Evolutionary conservation across 345 rosid species (phyloP).

Genomic region (Ceriops zippeliana): DNA sequence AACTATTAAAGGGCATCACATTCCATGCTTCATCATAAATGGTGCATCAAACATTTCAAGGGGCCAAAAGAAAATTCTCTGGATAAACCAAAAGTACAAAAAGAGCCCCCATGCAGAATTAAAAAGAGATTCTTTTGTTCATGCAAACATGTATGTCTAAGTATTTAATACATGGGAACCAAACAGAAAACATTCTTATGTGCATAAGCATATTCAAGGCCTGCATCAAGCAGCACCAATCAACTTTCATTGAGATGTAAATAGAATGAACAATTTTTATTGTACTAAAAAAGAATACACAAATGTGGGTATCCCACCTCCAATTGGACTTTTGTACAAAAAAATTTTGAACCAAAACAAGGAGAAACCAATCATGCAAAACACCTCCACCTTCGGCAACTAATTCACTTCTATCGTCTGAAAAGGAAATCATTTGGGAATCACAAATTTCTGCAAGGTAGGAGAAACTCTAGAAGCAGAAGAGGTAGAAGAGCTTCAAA

Average conservation of each 20-base stretch:
- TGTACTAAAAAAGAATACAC: background rate
- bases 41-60: too few species aligned
- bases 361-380: constrained; percentile 6
- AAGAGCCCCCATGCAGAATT: background rate
- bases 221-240: too few species aligned
- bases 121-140: background rate
- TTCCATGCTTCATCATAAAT: too few species aligned
- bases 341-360: background rate
- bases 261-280: background rate
- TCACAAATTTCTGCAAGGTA: constrained; percentile 1
- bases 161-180: background rate
- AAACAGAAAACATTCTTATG: background rate
- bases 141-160: background rate
- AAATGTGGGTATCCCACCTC: background rate
- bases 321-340: constrained; percentile 7
- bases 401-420: background rate
- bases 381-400: background rate
- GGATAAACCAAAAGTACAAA: too few species aligned
- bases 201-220: too few species aligned
- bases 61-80: too few species aligned
- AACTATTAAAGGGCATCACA: too few species aligned
- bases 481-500: constrained; percentile 4
- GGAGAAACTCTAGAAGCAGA: background rate
- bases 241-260: too few species aligned
- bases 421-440: background rate